phyloP scores from a whole-genome alignment of 2,329 filamentous ascomycete genomes.

The Xylaria digitata region DNA sequence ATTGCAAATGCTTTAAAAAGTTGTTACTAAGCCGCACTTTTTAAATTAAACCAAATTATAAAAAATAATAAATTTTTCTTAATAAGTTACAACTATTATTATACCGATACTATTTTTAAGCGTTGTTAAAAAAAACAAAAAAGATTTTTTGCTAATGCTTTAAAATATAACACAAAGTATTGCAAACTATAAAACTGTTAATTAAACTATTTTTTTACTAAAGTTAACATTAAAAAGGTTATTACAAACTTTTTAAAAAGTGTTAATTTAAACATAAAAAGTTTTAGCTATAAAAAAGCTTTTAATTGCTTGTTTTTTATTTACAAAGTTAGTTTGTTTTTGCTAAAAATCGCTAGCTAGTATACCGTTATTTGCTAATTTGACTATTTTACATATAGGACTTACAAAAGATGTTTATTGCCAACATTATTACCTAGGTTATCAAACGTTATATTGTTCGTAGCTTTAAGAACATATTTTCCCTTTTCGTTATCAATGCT shows the following conservation, averaged over 20 bases:
- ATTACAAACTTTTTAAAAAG: background rate
- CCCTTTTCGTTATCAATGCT: constrained; percentile 29
- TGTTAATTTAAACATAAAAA: constrained; percentile 21
- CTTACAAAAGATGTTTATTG: constrained; percentile 21
- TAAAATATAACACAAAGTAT: background rate
- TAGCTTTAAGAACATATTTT: constrained; percentile 31
- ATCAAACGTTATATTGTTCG: constrained; percentile 30
- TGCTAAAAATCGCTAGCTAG: background rate
- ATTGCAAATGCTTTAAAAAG: constrained; percentile 13
- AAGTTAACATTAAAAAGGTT: background rate
- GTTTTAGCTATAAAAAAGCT: constrained; percentile 28
- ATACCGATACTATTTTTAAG: constrained; percentile 48
- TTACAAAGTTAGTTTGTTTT: constrained; percentile 25
- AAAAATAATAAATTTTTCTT: constrained; percentile 47
- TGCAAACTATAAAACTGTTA: too few relatives aligned
- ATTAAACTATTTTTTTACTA: too few relatives aligned
- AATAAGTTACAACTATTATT: constrained; percentile 54
- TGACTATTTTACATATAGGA: constrained; percentile 8
- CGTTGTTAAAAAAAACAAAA: constrained; percentile 17
- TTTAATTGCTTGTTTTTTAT: constrained; percentile 23
- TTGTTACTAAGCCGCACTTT: constrained; percentile 20
- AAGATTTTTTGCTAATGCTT: background rate
- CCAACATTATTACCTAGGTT: constrained; percentile 30
- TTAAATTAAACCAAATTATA: constrained; percentile 47
- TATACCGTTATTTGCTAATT: constrained; percentile 1